Evolutionary conservation across 2,329 filamentous ascomycete species (phyloP).

Genomic region (Aureobasidium sp.): DNA sequence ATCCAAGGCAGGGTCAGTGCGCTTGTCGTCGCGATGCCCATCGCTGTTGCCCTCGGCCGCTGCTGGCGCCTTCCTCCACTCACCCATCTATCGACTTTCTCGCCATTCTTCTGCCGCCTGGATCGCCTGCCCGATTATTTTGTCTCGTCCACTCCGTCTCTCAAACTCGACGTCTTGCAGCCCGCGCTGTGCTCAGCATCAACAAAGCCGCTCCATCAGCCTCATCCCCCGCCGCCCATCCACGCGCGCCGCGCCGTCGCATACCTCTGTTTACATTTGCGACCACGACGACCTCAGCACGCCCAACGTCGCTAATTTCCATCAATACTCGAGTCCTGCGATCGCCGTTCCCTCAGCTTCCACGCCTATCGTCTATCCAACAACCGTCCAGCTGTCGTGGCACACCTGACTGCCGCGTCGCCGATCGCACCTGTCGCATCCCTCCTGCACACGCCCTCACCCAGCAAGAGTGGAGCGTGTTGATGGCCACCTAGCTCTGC

Average conservation of each 20-base stretch:
- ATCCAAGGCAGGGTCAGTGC: background rate
- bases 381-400: background rate
- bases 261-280: slow-evolving; percentile 10
- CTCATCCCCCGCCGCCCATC: background rate
- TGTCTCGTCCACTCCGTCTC: background rate
- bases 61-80: background rate
- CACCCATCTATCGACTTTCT: background rate
- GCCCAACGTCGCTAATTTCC: slow-evolving; percentile 9
- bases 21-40: background rate
- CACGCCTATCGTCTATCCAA: slow-evolving; percentile 1
- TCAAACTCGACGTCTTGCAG: background rate
- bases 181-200: background rate
- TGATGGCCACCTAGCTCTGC: slow-evolving; percentile 11
- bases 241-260: background rate
- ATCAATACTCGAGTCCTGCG: slow-evolving; percentile 4
- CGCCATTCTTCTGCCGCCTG: slow-evolving; percentile 7
- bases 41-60: slow-evolving; percentile 1
- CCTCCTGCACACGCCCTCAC: background rate
- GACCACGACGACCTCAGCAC: background rate
- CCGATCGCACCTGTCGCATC: slow-evolving; percentile 9
- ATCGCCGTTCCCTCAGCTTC: slow-evolving; percentile 1
- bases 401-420: slow-evolving; percentile 6
- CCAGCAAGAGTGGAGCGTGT: background rate
- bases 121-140: background rate
- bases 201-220: background rate